Conservation (phyloP, 495 filamentous ascomycete species). For the Cercophora sp. region DNA sequence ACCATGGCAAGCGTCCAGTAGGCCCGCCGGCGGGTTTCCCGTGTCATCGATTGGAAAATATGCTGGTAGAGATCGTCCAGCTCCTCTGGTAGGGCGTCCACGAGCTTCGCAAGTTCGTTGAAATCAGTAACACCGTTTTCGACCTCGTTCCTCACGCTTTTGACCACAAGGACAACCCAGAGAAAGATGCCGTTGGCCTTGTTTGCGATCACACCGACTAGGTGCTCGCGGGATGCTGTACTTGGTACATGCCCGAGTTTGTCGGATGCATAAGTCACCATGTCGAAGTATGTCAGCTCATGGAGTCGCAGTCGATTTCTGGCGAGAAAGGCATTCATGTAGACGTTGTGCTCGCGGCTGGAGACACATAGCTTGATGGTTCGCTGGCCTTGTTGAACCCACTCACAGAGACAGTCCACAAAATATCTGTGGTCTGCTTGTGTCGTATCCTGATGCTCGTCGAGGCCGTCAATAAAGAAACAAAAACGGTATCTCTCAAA, state of each 20-base stretch:
- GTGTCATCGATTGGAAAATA: not conserved
- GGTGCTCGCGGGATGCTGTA: not conserved
- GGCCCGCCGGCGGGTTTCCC: not conserved
- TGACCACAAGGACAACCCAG: conserved; percentile 14
- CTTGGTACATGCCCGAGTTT: conserved; percentile 22
- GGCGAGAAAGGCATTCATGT: conserved; percentile 28
- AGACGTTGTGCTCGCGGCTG: conserved; percentile 38
- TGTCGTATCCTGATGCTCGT: conserved; percentile 31
- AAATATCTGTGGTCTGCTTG: conserved; percentile 6
- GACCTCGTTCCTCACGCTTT: not conserved
- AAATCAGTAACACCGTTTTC: conserved; percentile 11
- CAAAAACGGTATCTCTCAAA: no score
- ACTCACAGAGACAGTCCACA: conserved; percentile 1
- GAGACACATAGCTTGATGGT: conserved; percentile 41
- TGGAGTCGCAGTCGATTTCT: conserved; percentile 12
- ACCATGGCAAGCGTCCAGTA: conserved; percentile 3
- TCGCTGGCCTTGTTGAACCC: conserved; percentile 1
- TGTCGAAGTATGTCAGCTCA: conserved; percentile 14
- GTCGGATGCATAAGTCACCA: conserved; percentile 17
- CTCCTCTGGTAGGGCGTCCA: conserved; percentile 4
- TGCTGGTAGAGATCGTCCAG: conserved; percentile 1
- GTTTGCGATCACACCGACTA: not conserved
- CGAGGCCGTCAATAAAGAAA: conserved; percentile 33
- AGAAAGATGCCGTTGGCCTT: conserved; percentile 14
- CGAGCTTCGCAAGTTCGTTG: not conserved